Base-by-base conservation (phyloP, 768 basidiomycete genomes). In the Termitomyces sp. region DNA sequence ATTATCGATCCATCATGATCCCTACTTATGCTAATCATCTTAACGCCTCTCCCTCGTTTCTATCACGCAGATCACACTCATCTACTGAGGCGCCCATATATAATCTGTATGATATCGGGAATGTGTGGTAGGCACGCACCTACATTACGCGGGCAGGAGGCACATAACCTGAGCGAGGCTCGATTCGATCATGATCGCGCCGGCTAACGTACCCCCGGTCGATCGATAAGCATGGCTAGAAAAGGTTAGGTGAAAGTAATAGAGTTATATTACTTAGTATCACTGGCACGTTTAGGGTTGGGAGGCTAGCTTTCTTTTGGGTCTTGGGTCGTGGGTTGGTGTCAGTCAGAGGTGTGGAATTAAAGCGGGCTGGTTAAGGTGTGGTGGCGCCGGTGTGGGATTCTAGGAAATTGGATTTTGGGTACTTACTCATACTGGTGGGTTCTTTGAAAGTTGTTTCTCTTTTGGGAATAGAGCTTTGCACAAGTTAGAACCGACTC, bases 101-200 rank as follows among this genome's bases (percentile, higher is more conserved):
- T 22, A 48, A 35, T 35, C 4, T 16, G 13, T 32, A 18, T 2
- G n/a, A 15, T 8, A 38, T 7, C 22, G 15, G 20, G 33, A 22
- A 38, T 20, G 16, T n/a, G 33, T 20, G 28, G 51, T 3, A 20
- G 11, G 11, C 50, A 52, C 35, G n/a, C 32, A 13, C n/a, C 18
- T 35, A 12, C 12, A 22, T 13, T 22, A 28, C 24, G 45, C 45
- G 4, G n/a, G 49, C 8, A 50, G 32, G 49, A 32, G 28, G 42
- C 42, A 44, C 28, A n/a, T 33, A 18, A 35, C 11, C 28, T 50
- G 18, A 50, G 12, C 28, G 8, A 22, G 32, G 32, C 50, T 20
- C 35, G 11, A 15, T n/a, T 53, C 52, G 52, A 53, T 53, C 52
- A 53, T 53, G 52, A 53, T 53, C 52, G 52, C 24, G 52, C 52